Conservation (phyloP, 202 grass and related monocot species). For the Bolboschoenoplectus hybrid region DNA sequence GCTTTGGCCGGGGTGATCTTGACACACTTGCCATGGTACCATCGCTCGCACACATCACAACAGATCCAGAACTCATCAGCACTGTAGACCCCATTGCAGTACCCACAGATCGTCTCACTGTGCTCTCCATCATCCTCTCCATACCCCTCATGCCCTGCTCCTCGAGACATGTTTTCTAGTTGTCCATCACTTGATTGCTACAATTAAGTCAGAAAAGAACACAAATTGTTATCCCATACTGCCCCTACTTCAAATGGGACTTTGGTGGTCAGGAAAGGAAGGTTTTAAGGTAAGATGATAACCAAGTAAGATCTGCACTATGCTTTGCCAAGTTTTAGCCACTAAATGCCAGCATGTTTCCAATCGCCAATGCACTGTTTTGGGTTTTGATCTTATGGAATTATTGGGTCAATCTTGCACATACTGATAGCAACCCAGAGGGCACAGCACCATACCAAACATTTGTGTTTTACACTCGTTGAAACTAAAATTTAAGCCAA, state of each 20-base stretch:
- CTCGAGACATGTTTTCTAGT: conserved; percentile 47
- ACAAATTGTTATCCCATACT: background rate
- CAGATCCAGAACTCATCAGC: conserved; percentile 80
- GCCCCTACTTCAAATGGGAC: background rate
- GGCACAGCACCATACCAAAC: background rate
- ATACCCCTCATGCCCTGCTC: conserved; percentile 42
- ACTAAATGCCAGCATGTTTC: conserved; percentile 15
- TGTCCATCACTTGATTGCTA: conserved; percentile 65
- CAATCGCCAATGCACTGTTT: background rate
- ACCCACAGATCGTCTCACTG: conserved; percentile 82
- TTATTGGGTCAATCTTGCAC: conserved; percentile 18
- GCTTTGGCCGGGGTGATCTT: conserved; percentile 90
- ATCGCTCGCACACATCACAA: conserved; percentile 81
- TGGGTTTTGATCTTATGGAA: background rate
- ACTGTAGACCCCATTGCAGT: conserved; percentile 65
- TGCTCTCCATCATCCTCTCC: conserved; percentile 68
- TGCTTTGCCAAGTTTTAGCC: background rate
- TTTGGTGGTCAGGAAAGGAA: background rate
- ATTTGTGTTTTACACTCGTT: background rate
- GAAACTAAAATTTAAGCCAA: background rate
- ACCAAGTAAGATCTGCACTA: background rate
- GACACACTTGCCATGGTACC: conserved; percentile 93
- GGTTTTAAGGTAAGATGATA: background rate
- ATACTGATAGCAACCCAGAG: background rate
- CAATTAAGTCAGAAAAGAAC: conserved; percentile 9